These are phyloP conservation scores for Aspergillus uvarum DNA, from an alignment of 2,329 filamentous ascomycete genomes.

Conservation along the genomic window DNA sequence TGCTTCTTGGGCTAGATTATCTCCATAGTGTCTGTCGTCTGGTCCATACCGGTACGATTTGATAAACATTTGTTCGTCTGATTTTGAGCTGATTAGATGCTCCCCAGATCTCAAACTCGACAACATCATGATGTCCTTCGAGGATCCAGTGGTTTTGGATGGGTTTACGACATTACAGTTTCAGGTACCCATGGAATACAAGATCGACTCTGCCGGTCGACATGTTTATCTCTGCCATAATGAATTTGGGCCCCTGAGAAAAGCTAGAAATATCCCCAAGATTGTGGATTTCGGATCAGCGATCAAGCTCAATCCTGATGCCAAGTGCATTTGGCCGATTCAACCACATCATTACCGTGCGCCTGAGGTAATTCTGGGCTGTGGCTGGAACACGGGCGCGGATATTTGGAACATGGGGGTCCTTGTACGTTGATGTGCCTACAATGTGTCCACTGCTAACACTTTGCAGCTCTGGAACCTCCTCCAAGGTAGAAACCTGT, in stretches of 20 bases:
- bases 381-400: constrained; percentile 33
- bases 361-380: constrained; percentile 37
- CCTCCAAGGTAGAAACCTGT: constrained; percentile 5
- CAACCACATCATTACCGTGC: constrained; percentile 40
- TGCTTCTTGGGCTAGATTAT: constrained; percentile 43
- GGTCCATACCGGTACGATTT: constrained; percentile 16
- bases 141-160: constrained; percentile 17
- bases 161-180: constrained; percentile 24
- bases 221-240: constrained; percentile 31
- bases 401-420: constrained; percentile 42
- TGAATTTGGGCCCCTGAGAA: constrained; percentile 28
- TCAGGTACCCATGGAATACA: constrained; percentile 9
- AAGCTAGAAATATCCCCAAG: constrained; percentile 24
- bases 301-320: constrained; percentile 6
- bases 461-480: constrained; percentile 9
- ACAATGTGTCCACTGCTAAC: neutral
- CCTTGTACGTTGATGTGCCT: constrained; percentile 21
- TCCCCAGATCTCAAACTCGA: constrained; percentile 41
- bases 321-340: constrained; percentile 41
- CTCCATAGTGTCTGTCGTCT: constrained; percentile 39
- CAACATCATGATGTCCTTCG: constrained; percentile 40
- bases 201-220: constrained; percentile 22
- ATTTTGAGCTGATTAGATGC: neutral
- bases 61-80: constrained; percentile 28
- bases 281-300: constrained; percentile 36